Base-by-base conservation (phyloP, 1,139 yeast genomes). In the Kodamaea suecica region DNA sequence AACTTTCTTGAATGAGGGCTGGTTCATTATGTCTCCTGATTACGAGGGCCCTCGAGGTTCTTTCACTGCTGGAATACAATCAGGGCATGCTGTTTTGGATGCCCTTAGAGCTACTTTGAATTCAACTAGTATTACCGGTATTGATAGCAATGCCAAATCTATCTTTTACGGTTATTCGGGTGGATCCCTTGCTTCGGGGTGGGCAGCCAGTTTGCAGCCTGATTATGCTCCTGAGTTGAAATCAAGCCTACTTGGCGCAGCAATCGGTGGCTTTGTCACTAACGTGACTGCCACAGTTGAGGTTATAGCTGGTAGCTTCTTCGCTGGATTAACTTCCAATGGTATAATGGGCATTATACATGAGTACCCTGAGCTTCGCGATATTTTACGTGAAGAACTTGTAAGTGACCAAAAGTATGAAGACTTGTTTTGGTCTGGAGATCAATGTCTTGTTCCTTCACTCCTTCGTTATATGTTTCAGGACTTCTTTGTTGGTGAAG, bases 191-290 rank as follows among this genome's bases (percentile, higher is more conserved):
- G 62, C 69, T 3, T 42, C 61, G 4, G 57, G 57, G 1, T 66
- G 70, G 70, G 68, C 66, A 5, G 57, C 68, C 1, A 49, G 57
- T n/a, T 42, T 63, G 21, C 61, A 55, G 16, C 61, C 62, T 2
- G 25, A 34, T 1, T 63, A 62, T 40, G 66, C 68, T n/a, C 59
- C 61, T 4, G 68, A 61, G 11, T 48, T 63, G 31, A 32, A 30
- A 7, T 19, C 38, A 1, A 48, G 53, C 31, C 39, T 62, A 10
- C 43, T 52, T 26, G 66, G 65, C n/a, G 56, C 53, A n/a, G 63
- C 66, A 0, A 23, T 59, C 13, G 69, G 69, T 3, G 67, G 68
- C 1, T 45, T 55, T 39, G 55, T 57, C 7, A 48, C 63, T 4
- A 59, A 47, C 49, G 38, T 52, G 41, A 31, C 54, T 1, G 48